Conservation (phyloP, 805 yeast genomes). For the Saccharomyces eubayanus region DNA sequence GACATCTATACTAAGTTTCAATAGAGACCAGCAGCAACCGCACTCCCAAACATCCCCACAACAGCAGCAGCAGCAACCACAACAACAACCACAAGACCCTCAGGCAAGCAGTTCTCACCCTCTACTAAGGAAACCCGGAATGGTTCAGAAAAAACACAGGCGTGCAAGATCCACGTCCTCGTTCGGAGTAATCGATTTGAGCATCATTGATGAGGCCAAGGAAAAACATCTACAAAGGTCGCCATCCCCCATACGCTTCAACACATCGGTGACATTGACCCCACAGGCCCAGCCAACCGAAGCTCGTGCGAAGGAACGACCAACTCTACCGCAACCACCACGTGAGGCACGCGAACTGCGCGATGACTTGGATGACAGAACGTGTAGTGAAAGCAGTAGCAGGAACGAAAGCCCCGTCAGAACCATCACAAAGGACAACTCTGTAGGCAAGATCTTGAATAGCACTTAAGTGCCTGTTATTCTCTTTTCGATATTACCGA, state of each 20-base stretch:
- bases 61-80: no score
- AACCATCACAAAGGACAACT: not conserved
- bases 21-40: not conserved
- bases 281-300: not conserved
- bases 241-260: not conserved
- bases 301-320: not conserved
- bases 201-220: slow-evolving; percentile 16
- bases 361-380: slow-evolving; percentile 19
- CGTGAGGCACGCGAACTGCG: slow-evolving; percentile 1
- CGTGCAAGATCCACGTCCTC: slow-evolving; percentile 22
- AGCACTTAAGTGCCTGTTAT: not conserved
- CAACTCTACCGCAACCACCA: not conserved
- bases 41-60: not conserved
- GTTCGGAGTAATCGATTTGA: slow-evolving; percentile 28
- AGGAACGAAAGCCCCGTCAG: slow-evolving; percentile 15
- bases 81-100: not conserved
- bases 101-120: not conserved
- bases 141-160: slow-evolving; percentile 19
- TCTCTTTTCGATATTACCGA: not conserved
- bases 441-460: not conserved
- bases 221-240: slow-evolving; percentile 4
- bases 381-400: slow-evolving; percentile 29
- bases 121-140: slow-evolving; percentile 2
- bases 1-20: slow-evolving; percentile 5
- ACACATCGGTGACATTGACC: not conserved